Percentiles rank a stretch among this genome's conserved stretches.
phyloP scores from a whole-genome alignment of 2,329 filamentous ascomycete species.

The Diatrype stigma region DNA sequence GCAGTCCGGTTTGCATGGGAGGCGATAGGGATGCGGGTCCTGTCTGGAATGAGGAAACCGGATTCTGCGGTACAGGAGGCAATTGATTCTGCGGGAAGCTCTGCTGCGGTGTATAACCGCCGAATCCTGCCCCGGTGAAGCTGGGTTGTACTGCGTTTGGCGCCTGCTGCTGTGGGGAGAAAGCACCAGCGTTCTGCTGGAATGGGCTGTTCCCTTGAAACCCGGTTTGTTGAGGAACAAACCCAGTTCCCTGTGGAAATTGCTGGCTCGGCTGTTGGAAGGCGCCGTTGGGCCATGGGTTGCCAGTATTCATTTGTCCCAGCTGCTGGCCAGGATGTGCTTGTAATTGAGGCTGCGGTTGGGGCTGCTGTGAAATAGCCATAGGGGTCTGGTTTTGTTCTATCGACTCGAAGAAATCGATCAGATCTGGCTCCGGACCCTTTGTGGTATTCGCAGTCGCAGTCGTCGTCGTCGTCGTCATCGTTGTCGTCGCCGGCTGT shows the following conservation, averaged over 20 bases:
- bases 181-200: conserved; percentile 30
- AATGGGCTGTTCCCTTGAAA: conserved; percentile 40
- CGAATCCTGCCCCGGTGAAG: conserved; percentile 73
- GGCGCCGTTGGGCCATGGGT: conserved; percentile 32
- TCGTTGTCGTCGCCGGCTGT: too few relatives aligned
- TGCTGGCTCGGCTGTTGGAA: conserved; percentile 34
- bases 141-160: conserved; percentile 42
- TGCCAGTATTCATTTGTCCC: conserved; percentile 30
- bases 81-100: conserved; percentile 51
- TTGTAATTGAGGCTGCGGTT: conserved; percentile 33
- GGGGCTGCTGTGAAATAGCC: conserved; percentile 35
- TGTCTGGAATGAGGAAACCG: conserved; percentile 46
- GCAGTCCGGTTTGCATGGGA: conserved; percentile 36
- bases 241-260: conserved; percentile 23
- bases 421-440: conserved; percentile 71
- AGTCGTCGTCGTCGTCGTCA: too few relatives aligned
- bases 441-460: conserved; percentile 47
- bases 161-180: conserved; percentile 33
- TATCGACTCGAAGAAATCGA: conserved; percentile 93
- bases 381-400: conserved; percentile 80
- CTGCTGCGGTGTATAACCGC: conserved; percentile 69
- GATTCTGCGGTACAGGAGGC: conserved; percentile 55
- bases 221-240: conserved; percentile 29
- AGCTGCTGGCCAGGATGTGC: conserved; percentile 21
- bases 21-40: conserved; percentile 37